These are phyloP conservation scores for Mucuna pruriens DNA, from an alignment of 306 rosid genomes.

Conservation along the genomic window DNA sequence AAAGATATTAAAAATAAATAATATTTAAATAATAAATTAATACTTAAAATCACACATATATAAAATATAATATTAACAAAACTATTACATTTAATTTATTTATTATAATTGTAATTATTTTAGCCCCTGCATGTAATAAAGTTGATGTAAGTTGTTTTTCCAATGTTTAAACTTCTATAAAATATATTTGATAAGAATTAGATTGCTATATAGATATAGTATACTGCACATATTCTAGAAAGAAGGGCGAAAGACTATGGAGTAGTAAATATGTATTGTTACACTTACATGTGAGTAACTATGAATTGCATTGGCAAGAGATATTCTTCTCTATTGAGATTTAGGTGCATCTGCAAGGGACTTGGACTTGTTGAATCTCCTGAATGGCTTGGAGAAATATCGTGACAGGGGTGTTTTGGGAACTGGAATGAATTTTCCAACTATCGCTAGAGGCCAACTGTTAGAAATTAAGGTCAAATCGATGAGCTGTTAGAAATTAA, in stretches of 20 bases:
- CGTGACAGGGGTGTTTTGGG: slow-evolving; percentile 65
- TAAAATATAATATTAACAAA: too few species aligned
- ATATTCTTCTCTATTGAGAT: too few species aligned
- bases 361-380: slow-evolving; percentile 46
- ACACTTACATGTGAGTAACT: not conserved
- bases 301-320: too few species aligned
- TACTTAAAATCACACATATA: too few species aligned
- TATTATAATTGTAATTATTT: too few species aligned
- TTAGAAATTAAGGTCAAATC: slow-evolving; percentile 18
- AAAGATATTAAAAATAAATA: too few species aligned
- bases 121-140: too few species aligned
- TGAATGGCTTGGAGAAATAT: slow-evolving; percentile 40
- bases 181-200: not conserved
- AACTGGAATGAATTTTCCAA: slow-evolving; percentile 85
- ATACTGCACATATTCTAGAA: slow-evolving; percentile 30
- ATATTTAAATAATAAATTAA: too few species aligned
- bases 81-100: too few species aligned
- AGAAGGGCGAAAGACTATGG: not conserved
- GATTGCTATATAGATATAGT: slow-evolving; percentile 21
- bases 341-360: too few species aligned
- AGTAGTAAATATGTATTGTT: not conserved
- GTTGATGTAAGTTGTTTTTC: not conserved
- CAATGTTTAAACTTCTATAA: not conserved
- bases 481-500: too few species aligned
- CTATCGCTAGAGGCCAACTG: slow-evolving; percentile 93